Percentiles rank a stretch among this genome's conserved stretches.
phyloP scores from a whole-genome alignment of 164 flowering plant species.

The Vitis amurensis region DNA sequence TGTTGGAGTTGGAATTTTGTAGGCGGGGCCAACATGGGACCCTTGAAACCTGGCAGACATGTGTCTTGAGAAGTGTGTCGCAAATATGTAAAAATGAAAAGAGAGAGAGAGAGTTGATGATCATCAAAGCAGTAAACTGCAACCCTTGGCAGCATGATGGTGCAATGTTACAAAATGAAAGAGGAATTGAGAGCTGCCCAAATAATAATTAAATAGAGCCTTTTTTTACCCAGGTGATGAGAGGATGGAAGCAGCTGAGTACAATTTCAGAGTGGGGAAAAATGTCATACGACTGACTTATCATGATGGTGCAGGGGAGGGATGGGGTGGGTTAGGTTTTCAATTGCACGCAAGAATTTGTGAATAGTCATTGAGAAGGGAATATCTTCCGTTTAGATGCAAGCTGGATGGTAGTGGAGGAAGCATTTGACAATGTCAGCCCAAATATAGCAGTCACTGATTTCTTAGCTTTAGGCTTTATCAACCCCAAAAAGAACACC shows the following conservation, averaged over 20 bases:
- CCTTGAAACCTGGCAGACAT: no score
- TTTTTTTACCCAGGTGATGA: background rate
- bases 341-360: slow-evolving; percentile 17
- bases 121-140: no score
- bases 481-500: background rate
- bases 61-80: no score
- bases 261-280: background rate
- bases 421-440: slow-evolving; percentile 37
- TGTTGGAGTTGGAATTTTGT: no score
- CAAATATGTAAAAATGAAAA: no score
- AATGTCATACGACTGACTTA: slow-evolving; percentile 13
- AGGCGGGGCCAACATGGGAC: no score
- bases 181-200: no score
- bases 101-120: no score
- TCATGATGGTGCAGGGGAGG: slow-evolving; percentile 1
- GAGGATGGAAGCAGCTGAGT: no score
- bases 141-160: no score
- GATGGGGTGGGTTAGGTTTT: slow-evolving; percentile 9
- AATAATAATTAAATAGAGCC: no score
- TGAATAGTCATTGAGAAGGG: slow-evolving; percentile 6
- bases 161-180: no score
- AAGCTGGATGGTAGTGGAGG: slow-evolving; percentile 27
- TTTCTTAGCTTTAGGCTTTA: slow-evolving; percentile 8
- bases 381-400: slow-evolving; percentile 28
- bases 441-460: slow-evolving; percentile 23